Evolutionary conservation across 225 moss, liverwort and hornwort species (phyloP).

Genomic region (Sphagnum contortum): DNA sequence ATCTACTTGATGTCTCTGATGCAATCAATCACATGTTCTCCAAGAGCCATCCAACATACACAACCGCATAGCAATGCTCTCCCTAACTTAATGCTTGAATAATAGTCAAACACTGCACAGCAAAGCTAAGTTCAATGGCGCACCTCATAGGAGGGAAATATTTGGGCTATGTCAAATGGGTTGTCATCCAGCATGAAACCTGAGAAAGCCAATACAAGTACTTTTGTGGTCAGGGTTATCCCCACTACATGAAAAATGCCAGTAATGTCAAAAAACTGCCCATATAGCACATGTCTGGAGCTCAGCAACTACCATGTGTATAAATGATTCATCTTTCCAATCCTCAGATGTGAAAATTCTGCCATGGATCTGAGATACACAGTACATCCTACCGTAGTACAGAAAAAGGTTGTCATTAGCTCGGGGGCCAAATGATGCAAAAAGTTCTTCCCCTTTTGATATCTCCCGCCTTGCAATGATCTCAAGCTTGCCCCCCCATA

Average conservation of each 20-base stretch:
- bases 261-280: too few species aligned
- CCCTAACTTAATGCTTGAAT: too few species aligned
- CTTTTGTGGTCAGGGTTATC: background rate
- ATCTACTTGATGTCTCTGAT: too few species aligned
- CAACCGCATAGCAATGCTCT: too few species aligned
- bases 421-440: conserved; percentile 93
- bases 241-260: too few species aligned
- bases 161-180: conserved; percentile 70
- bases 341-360: background rate
- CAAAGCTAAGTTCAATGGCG: background rate
- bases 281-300: too few species aligned
- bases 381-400: conserved; percentile 56
- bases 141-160: conserved; percentile 80
- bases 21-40: too few species aligned
- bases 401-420: conserved; percentile 90
- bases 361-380: background rate
- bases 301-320: background rate
- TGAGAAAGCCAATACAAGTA: conserved; percentile 13
- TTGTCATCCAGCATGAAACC: conserved; percentile 81
- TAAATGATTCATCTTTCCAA: background rate
- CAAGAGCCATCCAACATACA: too few species aligned
- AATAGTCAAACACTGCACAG: too few species aligned
- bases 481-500: conserved; percentile 83
- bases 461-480: conserved; percentile 70
- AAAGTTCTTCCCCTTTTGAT: conserved; percentile 68